Base-by-base conservation (phyloP, 2,329 filamentous ascomycete species). In the Cylindrodendrum hubeiense region DNA sequence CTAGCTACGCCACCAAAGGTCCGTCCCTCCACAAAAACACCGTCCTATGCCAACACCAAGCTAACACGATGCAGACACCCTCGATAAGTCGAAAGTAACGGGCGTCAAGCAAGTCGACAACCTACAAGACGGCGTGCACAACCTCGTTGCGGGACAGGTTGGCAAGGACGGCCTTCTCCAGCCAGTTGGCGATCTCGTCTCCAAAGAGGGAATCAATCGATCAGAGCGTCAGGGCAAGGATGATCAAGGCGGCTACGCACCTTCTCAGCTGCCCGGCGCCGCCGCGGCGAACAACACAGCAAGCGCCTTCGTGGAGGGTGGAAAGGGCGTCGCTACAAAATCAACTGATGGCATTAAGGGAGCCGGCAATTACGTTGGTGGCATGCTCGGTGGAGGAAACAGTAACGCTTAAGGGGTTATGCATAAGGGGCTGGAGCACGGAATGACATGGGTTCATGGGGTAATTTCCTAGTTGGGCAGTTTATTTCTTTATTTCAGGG, bases 1-100 rank as follows among this genome's bases (percentile, higher is more conserved):
- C 90, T 5, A 90, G 87, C 76, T 93, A 93, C 74, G 83, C 88
- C 6, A 85, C 90, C 2, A 93, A 91, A 79, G 86, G 91, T 92
- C 78, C 34, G 81, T 77, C 21, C 10, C 30, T 22, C 57, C 54
- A 46, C 37, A 12, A 15, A 21, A n/a, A 8, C 15, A 22, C 21
- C 15, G 6, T 5, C 8, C 24, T 3, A 28, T 1, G 2, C 8
- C 3, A 13, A 19, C n/a, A 2, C 4, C 4, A 1, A 24, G 19
- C 70, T 74, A 53, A 75, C 58, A 44, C 19, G 17, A 1, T 0
- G 8, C 33, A 92, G 90, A 92, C 65, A 84, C 86, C 67, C 88
- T 93, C 66, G 83, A 86, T 80, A 89, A 92, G 78, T 86, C 89
- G 67, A 93, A 93, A 78, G 80, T 93, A 43, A 93, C 90, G 13